Conservation (phyloP, 176 grass and related monocot genomes). For the Chrysopogon serrulatus region DNA sequence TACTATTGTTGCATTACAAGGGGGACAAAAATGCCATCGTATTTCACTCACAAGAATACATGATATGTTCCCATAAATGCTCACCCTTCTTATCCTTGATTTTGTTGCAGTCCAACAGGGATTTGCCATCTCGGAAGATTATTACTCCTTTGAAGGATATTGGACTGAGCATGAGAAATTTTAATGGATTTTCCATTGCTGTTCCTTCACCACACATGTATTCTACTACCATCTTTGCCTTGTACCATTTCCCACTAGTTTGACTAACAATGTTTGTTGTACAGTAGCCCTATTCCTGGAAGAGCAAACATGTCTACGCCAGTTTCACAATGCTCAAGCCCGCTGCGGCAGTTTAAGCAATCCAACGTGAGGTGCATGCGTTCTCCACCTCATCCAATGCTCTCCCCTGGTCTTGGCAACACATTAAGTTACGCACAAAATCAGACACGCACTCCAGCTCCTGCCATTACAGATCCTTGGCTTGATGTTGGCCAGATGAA, state of each 20-base stretch:
- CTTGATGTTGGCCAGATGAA: constrained; percentile 47
- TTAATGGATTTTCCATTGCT: constrained; percentile 35
- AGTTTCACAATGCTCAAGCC: constrained; percentile 80
- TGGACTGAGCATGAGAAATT: constrained; percentile 41
- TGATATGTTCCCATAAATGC: not conserved
- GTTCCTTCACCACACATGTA: constrained; percentile 61
- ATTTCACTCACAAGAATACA: not conserved
- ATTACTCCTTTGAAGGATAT: constrained; percentile 59
- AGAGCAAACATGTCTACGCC: constrained; percentile 78
- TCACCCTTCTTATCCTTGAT: constrained; percentile 2
- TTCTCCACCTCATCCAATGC: constrained; percentile 66
- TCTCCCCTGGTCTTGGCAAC: constrained; percentile 29
- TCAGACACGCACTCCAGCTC: constrained; percentile 24
- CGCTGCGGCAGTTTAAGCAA: constrained; percentile 61
- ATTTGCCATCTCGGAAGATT: constrained; percentile 57
- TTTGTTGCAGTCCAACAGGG: constrained; percentile 47
- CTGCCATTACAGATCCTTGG: constrained; percentile 39
- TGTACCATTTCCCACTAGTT: not conserved
- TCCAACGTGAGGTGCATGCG: constrained; percentile 72
- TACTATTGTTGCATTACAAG: not conserved
- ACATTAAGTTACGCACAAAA: constrained; percentile 31
- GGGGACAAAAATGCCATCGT: not conserved
- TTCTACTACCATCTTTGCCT: not conserved
- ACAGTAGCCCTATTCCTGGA: constrained; percentile 38
- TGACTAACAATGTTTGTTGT: constrained; percentile 19